phyloP scores from a whole-genome alignment of 2,329 filamentous ascomycete genomes.

The Waltergamsia citrina region DNA sequence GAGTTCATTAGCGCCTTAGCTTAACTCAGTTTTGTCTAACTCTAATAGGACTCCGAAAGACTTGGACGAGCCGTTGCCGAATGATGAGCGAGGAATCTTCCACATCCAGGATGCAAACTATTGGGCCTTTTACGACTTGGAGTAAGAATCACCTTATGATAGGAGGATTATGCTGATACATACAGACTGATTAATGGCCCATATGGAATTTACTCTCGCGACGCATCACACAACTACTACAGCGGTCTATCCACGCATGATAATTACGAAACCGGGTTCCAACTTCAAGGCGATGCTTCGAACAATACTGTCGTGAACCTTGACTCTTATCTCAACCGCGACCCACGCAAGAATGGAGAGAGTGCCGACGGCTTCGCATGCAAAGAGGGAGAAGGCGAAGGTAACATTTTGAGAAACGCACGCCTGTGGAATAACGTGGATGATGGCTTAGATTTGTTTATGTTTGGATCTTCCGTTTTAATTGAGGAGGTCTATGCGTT shows the following conservation, averaged over 20 bases:
- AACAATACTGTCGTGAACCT: conserved; percentile 28
- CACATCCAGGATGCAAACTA: conserved; percentile 32
- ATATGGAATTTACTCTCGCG: conserved; percentile 20
- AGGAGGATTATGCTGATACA: too few species aligned
- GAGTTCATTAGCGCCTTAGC: neutral
- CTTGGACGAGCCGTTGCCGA: conserved; percentile 24
- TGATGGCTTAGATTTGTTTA: conserved; percentile 33
- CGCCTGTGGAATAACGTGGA: conserved; percentile 38
- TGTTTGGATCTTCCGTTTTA: conserved; percentile 28
- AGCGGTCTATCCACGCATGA: conserved; percentile 20
- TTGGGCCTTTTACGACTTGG: conserved; percentile 31
- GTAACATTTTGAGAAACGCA: conserved; percentile 31
- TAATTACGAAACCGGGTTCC: conserved; percentile 23
- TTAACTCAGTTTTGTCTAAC: neutral
- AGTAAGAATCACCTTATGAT: conserved; percentile 7
- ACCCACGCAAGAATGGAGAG: conserved; percentile 38
- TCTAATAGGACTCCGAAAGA: conserved; percentile 23
- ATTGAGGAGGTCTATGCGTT: conserved; percentile 31
- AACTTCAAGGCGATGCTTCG: conserved; percentile 15
- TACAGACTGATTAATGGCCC: conserved; percentile 20
- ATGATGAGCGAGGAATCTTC: conserved; percentile 29
- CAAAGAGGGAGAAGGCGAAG: conserved; percentile 32
- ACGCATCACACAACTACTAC: conserved; percentile 21
- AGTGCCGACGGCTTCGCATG: conserved; percentile 35
- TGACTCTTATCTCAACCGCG: conserved; percentile 29